Evolutionary conservation across 2,329 filamentous ascomycete species (phyloP), one percentile per base, ranked within the genome.

Genomic region (Aspergillus fischeri): DNA sequence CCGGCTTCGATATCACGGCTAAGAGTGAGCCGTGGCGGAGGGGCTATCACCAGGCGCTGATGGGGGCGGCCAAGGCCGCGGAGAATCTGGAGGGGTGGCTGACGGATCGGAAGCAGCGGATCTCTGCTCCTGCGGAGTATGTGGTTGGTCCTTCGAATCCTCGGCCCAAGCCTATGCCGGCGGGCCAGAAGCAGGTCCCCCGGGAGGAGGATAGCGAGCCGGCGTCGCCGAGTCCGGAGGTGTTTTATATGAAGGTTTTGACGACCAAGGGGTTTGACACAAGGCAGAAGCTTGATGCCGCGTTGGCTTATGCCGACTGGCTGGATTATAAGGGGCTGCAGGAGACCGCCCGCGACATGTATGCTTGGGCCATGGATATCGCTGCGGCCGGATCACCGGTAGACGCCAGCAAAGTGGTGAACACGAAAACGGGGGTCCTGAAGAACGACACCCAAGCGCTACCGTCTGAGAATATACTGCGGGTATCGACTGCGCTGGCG

Each of bases 101-200:
- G 17, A 80, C 82, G 47, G 91, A 96, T 72, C 85, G 75, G 48
- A 87, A 82, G 8, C 81, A 86, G 61, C 81, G 82, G 45, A 75
- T 88, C 27, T 82, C 88, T 29, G 93, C 90, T 63, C 86, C 90
- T 0, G 82, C 84, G 5, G 86, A 90, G 49, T 86, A 88, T 60
- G 85, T 97, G 54, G 81, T 89, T 51, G 92, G 92, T 0, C 90
- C 91, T 0, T 91, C 90, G 3, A 97, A 97, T 71, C 91, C 90
- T 0, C 81, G 86, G 56, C 92, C 92, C 1, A 84, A 82, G 63
- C 90, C 91, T 0, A 81, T 92, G 44, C 86, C 88, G 0, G 81
- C 83, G 0, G 86, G 86, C 11, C 81, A 83, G 53, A 79, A 70
- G 48, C 67, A 81, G 55, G 82, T 88, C 0, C 88, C 91, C 0